These are phyloP conservation scores for Eremomyces bilateralis DNA, from an alignment of 495 filamentous ascomycete genomes.

Conservation along the genomic window DNA sequence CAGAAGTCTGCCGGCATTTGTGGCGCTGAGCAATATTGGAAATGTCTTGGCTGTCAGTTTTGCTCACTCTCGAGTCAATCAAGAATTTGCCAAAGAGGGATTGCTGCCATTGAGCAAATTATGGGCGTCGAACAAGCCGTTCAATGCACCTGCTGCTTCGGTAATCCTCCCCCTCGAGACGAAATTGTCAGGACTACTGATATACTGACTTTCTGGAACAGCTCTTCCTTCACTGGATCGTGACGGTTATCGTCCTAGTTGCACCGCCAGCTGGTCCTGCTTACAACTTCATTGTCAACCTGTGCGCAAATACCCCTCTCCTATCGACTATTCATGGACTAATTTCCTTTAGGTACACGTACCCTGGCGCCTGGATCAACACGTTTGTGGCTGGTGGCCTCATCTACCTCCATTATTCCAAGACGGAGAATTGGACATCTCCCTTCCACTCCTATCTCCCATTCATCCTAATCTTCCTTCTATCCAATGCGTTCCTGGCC, in stretches of 20 bases:
- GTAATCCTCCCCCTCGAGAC: too few relatives aligned
- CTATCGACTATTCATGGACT: slow-evolving; percentile 10
- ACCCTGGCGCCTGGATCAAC: slow-evolving; percentile 38
- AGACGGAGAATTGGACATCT: slow-evolving; percentile 20
- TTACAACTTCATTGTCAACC: slow-evolving; percentile 32
- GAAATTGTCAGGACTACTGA: too few relatives aligned
- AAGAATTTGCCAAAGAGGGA: slow-evolving; percentile 8
- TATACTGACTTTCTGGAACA: slow-evolving; percentile 13
- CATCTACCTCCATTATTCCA: slow-evolving; percentile 32
- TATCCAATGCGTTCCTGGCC: slow-evolving; percentile 28
- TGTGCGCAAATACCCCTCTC: neutral
- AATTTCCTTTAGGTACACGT: slow-evolving; percentile 29
- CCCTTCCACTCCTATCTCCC: slow-evolving; percentile 22
- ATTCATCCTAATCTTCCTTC: slow-evolving; percentile 24
- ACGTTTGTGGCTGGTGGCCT: slow-evolving; percentile 34
- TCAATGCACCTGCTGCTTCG: neutral
- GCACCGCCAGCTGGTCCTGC: slow-evolving; percentile 41
- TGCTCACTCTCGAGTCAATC: slow-evolving; percentile 35
- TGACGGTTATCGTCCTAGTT: slow-evolving; percentile 37
- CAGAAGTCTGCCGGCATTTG: slow-evolving; percentile 43
- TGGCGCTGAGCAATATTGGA: slow-evolving; percentile 48
- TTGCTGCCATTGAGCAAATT: slow-evolving; percentile 13
- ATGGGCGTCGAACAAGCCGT: neutral
- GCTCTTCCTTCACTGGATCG: slow-evolving; percentile 41
- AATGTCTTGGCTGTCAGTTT: slow-evolving; percentile 52